phyloP scores from a whole-genome alignment of 1,139 yeast genomes.

The Casaregolazyma suthepensis region DNA sequence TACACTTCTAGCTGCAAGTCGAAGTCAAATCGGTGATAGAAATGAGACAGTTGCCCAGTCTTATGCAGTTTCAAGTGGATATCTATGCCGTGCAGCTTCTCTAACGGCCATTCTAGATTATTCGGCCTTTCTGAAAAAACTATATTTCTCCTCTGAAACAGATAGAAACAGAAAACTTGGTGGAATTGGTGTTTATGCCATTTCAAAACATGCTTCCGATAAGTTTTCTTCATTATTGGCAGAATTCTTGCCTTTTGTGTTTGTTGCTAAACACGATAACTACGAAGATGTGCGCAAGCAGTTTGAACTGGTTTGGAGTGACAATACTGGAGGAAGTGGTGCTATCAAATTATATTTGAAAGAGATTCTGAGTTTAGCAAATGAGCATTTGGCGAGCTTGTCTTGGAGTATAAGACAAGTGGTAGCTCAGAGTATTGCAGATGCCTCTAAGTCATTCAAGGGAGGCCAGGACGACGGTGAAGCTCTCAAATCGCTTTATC shows the following conservation, averaged over 20 bases:
- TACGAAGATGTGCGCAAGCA: slow-evolving; percentile 41
- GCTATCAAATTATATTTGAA: slow-evolving; percentile 63
- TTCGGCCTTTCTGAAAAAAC: slow-evolving; percentile 44
- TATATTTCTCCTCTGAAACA: slow-evolving; percentile 57
- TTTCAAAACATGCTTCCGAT: slow-evolving; percentile 67
- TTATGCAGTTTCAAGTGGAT: slow-evolving; percentile 78
- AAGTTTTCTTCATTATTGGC: slow-evolving; percentile 57
- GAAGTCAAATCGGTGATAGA: slow-evolving; percentile 57
- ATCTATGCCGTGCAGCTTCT: slow-evolving; percentile 60
- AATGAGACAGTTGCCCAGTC: slow-evolving; percentile 70
- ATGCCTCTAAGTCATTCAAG: slow-evolving; percentile 41
- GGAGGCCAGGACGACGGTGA: slow-evolving; percentile 21
- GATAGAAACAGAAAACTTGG: slow-evolving; percentile 47
- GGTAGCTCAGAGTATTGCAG: slow-evolving; percentile 65
- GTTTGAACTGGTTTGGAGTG: slow-evolving; percentile 72
- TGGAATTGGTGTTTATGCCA: slow-evolving; percentile 58
- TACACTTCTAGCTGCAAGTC: slow-evolving; percentile 50
- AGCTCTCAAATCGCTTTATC: slow-evolving; percentile 40
- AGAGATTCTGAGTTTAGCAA: slow-evolving; percentile 59
- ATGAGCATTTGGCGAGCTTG: slow-evolving; percentile 45
- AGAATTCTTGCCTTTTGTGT: slow-evolving; percentile 71
- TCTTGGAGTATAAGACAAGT: slow-evolving; percentile 63
- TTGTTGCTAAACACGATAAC: slow-evolving; percentile 68
- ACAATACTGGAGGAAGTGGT: slow-evolving; percentile 66
- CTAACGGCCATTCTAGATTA: slow-evolving; percentile 51